These are phyloP conservation scores for Tetrapyrgos nigripes DNA, from an alignment of 1,284 basidiomycete species.

Conservation along the genomic window DNA sequence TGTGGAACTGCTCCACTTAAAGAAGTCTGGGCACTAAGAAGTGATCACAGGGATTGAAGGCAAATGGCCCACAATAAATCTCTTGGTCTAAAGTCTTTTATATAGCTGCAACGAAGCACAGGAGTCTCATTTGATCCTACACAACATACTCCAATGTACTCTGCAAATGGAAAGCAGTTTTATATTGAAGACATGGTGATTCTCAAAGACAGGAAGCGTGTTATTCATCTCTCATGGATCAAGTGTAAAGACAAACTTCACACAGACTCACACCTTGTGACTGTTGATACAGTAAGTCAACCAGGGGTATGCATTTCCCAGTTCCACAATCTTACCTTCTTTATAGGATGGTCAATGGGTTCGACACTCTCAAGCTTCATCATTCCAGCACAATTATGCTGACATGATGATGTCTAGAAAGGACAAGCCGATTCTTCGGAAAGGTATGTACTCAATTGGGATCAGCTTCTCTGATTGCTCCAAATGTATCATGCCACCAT, in stretches of 20 bases:
- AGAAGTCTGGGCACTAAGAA: no score
- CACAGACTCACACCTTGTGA: background rate
- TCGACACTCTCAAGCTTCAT: background rate
- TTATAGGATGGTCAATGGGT: background rate
- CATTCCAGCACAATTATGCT: background rate
- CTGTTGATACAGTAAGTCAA: background rate
- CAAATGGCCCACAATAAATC: no score
- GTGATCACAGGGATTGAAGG: no score
- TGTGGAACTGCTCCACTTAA: no score
- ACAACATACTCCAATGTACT: background rate
- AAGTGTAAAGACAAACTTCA: background rate
- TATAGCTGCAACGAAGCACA: no score
- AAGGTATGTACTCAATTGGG: background rate
- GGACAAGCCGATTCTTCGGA: background rate
- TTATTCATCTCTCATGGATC: background rate
- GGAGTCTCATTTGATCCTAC: background rate
- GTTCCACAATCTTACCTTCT: no score
- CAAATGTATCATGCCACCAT: slow-evolving; percentile 1
- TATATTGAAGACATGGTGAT: background rate
- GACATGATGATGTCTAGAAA: background rate
- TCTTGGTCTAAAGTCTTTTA: no score
- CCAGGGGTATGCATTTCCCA: no score
- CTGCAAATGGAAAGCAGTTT: background rate
- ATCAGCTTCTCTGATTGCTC: background rate
- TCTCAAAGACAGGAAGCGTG: background rate